Evolutionary conservation across 306 rosid species (phyloP).

Genomic region (Prunus padus): DNA sequence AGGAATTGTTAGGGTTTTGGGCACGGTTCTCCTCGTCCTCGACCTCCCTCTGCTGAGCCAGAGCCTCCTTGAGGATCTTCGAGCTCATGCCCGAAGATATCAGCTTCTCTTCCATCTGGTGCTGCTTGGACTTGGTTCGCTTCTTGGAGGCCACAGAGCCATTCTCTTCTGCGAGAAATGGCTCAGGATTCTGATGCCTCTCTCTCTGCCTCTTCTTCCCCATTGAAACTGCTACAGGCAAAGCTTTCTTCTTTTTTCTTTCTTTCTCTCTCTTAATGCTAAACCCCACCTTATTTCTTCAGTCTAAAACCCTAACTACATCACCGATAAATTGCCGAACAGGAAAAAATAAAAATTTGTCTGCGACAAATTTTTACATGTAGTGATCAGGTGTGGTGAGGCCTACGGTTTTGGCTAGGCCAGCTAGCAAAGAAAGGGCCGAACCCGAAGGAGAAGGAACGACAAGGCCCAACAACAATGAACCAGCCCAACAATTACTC

Average conservation of each 20-base stretch:
- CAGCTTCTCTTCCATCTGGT: constrained; percentile 55
- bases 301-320: neutral
- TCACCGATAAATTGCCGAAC: neutral
- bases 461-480: too few relatives aligned
- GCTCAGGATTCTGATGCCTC: constrained; percentile 71
- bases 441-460: neutral
- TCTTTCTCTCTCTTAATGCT: too few relatives aligned
- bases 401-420: neutral
- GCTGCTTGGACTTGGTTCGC: constrained; percentile 53
- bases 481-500: too few relatives aligned
- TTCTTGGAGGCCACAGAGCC: constrained; percentile 44
- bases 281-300: neutral
- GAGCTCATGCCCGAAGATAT: constrained; percentile 63
- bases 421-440: neutral
- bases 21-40: constrained; percentile 42
- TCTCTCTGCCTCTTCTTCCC: constrained; percentile 69
- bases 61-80: constrained; percentile 75
- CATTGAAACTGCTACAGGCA: constrained; percentile 35
- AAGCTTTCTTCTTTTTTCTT: neutral
- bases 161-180: constrained; percentile 53
- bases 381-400: neutral
- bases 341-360: too few relatives aligned
- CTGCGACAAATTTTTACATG: neutral
- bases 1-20: constrained; percentile 25
- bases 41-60: constrained; percentile 67